Conservation (phyloP, 768 basidiomycete genomes). For the Podaxis sp. region DNA sequence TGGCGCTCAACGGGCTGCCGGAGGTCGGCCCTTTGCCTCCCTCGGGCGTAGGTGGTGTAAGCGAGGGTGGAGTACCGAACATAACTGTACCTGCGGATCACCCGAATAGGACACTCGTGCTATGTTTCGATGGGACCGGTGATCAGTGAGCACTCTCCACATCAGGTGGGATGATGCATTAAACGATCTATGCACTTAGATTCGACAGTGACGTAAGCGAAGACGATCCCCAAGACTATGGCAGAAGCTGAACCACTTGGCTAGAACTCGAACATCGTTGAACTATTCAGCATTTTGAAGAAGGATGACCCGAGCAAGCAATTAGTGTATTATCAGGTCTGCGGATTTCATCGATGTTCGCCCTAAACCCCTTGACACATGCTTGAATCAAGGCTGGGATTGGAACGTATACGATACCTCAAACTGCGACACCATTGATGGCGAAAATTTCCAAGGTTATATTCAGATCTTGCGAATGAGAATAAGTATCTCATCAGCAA, state of each 20-base stretch:
- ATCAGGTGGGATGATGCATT: background rate
- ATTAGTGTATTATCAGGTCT: constrained; percentile 37
- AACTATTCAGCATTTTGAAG: constrained; percentile 34
- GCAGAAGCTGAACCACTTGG: background rate
- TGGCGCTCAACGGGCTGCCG: too few relatives aligned
- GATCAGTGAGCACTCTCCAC: too few relatives aligned
- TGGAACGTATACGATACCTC: constrained; percentile 48
- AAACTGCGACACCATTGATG: constrained; percentile 42
- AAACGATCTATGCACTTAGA: background rate
- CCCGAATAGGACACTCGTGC: too few relatives aligned
- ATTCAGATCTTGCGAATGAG: background rate
- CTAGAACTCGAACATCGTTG: constrained; percentile 42
- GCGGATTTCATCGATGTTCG: background rate
- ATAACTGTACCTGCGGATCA: too few relatives aligned
- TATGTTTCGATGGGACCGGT: too few relatives aligned
- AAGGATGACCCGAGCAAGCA: constrained; percentile 36
- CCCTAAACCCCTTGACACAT: background rate
- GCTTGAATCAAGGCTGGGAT: constrained; percentile 43
- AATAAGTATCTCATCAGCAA: background rate
- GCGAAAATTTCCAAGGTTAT: constrained; percentile 40
- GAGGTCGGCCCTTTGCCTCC: too few relatives aligned
- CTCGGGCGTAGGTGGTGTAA: too few relatives aligned
- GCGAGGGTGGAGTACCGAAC: too few relatives aligned
- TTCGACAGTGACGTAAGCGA: constrained; percentile 23
- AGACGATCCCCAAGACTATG: background rate